These are phyloP conservation scores for Ulvella scutata DNA, from an alignment of 139 green algal species.

Conservation along the genomic window DNA sequence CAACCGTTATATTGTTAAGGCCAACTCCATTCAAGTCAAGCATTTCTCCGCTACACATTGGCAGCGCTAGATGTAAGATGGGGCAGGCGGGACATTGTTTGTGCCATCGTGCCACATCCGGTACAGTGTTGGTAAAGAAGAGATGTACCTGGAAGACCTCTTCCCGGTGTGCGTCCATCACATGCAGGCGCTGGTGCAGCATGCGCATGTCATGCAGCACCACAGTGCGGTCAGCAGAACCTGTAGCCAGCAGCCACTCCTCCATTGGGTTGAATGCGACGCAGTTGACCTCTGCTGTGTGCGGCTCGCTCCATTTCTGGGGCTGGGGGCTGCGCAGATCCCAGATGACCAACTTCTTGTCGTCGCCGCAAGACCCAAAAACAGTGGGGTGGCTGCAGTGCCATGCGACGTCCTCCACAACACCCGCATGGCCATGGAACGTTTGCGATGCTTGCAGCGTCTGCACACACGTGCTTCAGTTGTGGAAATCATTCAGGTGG, in stretches of 20 bases:
- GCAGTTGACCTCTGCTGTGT: constrained; percentile 94
- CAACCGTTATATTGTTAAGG: too few relatives aligned
- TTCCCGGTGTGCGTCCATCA: constrained; percentile 82
- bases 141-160: constrained; percentile 84
- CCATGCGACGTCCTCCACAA: constrained; percentile 89
- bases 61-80: too few relatives aligned
- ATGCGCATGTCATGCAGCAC: constrained; percentile 89
- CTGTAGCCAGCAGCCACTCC: constrained; percentile 88
- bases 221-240: constrained; percentile 87
- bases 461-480: too few relatives aligned
- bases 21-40: too few relatives aligned
- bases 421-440: background rate
- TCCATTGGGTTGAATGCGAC: constrained; percentile 97
- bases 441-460: background rate
- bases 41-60: too few relatives aligned
- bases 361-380: constrained; percentile 92
- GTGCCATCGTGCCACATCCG: too few relatives aligned
- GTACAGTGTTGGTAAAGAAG: background rate
- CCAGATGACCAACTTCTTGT: constrained; percentile 92
- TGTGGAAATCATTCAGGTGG: too few relatives aligned
- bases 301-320: constrained; percentile 39
- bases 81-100: too few relatives aligned
- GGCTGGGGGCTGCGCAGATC: constrained; percentile 55
- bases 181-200: constrained; percentile 71
- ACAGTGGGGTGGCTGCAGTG: constrained; percentile 76